phyloP scores from a whole-genome alignment of 1,284 basidiomycete species.

The Boletus sp. region DNA sequence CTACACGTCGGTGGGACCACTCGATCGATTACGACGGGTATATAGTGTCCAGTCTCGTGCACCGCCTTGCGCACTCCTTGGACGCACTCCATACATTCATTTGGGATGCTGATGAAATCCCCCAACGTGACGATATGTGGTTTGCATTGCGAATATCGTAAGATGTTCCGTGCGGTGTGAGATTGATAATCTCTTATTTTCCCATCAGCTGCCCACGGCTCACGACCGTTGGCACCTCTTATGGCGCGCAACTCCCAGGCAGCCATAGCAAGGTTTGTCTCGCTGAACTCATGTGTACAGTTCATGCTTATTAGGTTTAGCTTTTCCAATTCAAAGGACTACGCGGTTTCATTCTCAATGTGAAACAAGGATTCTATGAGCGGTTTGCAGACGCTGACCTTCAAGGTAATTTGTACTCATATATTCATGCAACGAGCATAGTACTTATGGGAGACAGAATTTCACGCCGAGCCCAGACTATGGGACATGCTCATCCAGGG shows the following conservation, averaged over 20 bases:
- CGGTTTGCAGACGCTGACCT: slow-evolving; percentile 50
- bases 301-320: slow-evolving; percentile 35
- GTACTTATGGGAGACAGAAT: slow-evolving; percentile 17
- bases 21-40: slow-evolving; percentile 30
- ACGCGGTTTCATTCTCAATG: slow-evolving; percentile 51
- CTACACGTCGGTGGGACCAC: neutral
- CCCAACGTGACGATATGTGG: slow-evolving; percentile 71
- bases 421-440: neutral
- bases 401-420: slow-evolving; percentile 42
- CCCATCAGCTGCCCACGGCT: slow-evolving; percentile 55
- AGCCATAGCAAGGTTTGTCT: slow-evolving; percentile 56
- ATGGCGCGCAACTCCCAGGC: slow-evolving; percentile 56
- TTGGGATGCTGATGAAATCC: slow-evolving; percentile 65
- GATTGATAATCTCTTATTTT: neutral
- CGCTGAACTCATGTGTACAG: neutral
- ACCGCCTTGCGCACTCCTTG: slow-evolving; percentile 43
- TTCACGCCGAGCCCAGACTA: slow-evolving; percentile 36
- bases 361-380: slow-evolving; percentile 60
- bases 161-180: neutral
- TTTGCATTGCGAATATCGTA: slow-evolving; percentile 61
- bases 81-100: slow-evolving; percentile 61
- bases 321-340: slow-evolving; percentile 63
- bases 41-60: slow-evolving; percentile 44
- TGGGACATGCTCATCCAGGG: slow-evolving; percentile 65
- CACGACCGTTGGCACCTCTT: slow-evolving; percentile 52